A percentile compares a stretch with the other conserved stretches of the same genome.
phyloP scores from a whole-genome alignment of 2,329 filamentous ascomycete species.

The Microsporum ferrugineum region DNA sequence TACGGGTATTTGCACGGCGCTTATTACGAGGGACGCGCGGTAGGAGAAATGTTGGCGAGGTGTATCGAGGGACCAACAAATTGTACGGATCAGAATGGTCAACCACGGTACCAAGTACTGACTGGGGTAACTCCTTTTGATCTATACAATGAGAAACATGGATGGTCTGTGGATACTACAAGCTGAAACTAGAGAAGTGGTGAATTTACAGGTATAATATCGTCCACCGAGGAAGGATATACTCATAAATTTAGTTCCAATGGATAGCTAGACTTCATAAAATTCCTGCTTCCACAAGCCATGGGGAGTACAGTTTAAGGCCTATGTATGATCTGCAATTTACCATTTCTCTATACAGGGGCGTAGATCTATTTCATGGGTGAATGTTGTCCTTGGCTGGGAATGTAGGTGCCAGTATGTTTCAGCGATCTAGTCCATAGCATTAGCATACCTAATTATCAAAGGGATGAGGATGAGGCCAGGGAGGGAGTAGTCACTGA shows the following conservation, averaged over 20 bases:
- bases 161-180: not conserved
- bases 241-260: no score
- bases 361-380: constrained; percentile 68
- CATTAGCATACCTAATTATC: not conserved
- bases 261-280: no score
- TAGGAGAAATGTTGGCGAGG: constrained; percentile 25
- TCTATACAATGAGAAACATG: not conserved
- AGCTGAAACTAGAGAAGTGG: not conserved
- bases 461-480: not conserved
- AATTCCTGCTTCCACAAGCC: no score
- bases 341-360: constrained; percentile 77
- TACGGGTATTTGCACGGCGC: constrained; percentile 56
- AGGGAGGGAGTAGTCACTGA: constrained; percentile 36
- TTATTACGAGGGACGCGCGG: constrained; percentile 46
- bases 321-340: no score
- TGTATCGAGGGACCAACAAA: not conserved
- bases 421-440: constrained; percentile 58
- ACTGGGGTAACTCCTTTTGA: constrained; percentile 4
- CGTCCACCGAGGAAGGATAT: no score
- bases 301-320: no score
- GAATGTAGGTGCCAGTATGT: constrained; percentile 75
- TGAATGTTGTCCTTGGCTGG: constrained; percentile 67
- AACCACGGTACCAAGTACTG: not conserved
- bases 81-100: constrained; percentile 4
- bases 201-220: not conserved